phyloP scores from a whole-genome alignment of 352 stramenopile species.

The Elongisporangium senticosum region DNA sequence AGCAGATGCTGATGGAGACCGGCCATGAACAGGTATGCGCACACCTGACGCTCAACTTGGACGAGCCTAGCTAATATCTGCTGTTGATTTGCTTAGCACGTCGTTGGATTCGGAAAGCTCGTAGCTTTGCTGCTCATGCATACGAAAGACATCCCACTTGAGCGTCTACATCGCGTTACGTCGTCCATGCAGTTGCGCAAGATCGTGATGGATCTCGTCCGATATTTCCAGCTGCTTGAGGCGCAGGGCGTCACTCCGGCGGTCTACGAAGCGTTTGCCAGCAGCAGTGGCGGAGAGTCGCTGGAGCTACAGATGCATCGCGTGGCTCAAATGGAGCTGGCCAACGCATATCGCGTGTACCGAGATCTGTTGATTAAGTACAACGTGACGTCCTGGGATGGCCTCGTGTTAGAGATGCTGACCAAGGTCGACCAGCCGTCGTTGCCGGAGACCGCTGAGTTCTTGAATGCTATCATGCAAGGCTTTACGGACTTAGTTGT shows the following conservation, averaged over 20 bases:
- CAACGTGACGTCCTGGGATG: slow-evolving; percentile 60
- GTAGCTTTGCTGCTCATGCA: slow-evolving; percentile 54
- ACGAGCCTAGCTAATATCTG: not conserved
- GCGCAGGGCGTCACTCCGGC: slow-evolving; percentile 38
- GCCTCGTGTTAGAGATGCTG: slow-evolving; percentile 51
- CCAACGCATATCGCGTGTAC: slow-evolving; percentile 46
- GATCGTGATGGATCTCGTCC: slow-evolving; percentile 48
- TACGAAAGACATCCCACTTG: slow-evolving; percentile 26
- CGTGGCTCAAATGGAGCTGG: slow-evolving; percentile 25
- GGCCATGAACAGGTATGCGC: slow-evolving; percentile 25
- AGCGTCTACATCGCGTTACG: slow-evolving; percentile 30
- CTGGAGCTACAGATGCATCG: slow-evolving; percentile 7
- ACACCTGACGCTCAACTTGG: not conserved
- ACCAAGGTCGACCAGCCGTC: slow-evolving; percentile 3
- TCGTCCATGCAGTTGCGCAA: slow-evolving; percentile 52
- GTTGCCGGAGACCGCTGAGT: slow-evolving; percentile 23
- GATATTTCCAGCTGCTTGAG: slow-evolving; percentile 70
- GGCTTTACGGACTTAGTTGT: slow-evolving; percentile 63
- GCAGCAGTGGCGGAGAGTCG: slow-evolving; percentile 5
- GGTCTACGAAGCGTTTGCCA: slow-evolving; percentile 28
- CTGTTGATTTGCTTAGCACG: slow-evolving; percentile 12
- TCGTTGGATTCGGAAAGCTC: slow-evolving; percentile 42
- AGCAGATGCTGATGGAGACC: slow-evolving; percentile 58
- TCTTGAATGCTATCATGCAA: slow-evolving; percentile 26
- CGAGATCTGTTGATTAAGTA: slow-evolving; percentile 45